These are phyloP conservation scores for Citrus sinensis DNA, from an alignment of 345 rosid genomes.

Conservation along the genomic window DNA sequence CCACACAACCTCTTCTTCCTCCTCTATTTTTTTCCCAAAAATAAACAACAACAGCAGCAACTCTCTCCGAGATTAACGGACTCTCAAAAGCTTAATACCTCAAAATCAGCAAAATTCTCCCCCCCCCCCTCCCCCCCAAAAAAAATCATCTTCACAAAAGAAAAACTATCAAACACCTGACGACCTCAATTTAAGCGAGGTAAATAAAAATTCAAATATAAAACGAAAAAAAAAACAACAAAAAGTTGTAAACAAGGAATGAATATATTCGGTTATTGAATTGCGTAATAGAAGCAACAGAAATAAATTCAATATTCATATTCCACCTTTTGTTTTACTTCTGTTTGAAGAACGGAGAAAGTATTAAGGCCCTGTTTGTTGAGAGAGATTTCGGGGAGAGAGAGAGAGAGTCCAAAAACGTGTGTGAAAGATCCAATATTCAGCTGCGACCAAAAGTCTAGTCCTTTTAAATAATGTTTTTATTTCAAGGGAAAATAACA, in stretches of 20 bases:
- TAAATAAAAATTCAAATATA: neutral
- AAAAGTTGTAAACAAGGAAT: neutral
- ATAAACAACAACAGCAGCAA: neutral
- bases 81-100: conserved; percentile 13
- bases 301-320: neutral
- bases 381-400: neutral
- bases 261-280: neutral
- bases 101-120: neutral
- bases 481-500: neutral
- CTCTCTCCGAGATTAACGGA: conserved; percentile 44
- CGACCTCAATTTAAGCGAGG: neutral
- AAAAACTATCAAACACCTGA: neutral
- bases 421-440: conserved; percentile 25
- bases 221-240: neutral
- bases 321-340: neutral
- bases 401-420: conserved; percentile 6
- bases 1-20: conserved; percentile 25
- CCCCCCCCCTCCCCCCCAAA: neutral
- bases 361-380: neutral
- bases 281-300: neutral
- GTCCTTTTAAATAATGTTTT: neutral
- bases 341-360: neutral
- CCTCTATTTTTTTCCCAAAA: neutral
- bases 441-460: neutral
- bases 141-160: neutral